phyloP scores from a whole-genome alignment of 768 basidiomycete genomes.

The Tulasnella sp. region DNA sequence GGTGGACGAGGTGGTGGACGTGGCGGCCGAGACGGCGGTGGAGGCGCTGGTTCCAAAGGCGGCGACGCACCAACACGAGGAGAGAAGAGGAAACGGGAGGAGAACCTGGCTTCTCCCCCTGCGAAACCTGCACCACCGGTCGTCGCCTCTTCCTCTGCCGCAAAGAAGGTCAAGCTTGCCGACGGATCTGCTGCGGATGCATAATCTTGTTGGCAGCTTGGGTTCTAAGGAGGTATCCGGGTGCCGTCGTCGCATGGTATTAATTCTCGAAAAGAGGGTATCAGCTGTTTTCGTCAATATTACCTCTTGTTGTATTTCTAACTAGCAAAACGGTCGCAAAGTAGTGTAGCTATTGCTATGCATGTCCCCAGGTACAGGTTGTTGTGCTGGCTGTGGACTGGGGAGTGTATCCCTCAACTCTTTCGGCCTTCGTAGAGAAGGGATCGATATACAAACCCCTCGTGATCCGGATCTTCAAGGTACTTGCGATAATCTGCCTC shows the following conservation, averaged over 20 bases:
- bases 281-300: background rate
- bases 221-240: background rate
- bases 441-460: background rate
- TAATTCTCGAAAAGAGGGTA: background rate
- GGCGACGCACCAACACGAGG: slow-evolving; percentile 1
- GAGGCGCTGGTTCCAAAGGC: slow-evolving; percentile 4
- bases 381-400: no score
- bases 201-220: background rate
- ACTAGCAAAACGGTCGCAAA: background rate
- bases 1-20: slow-evolving; percentile 29
- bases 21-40: slow-evolving; percentile 25
- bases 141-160: slow-evolving; percentile 1
- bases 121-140: background rate
- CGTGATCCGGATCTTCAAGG: background rate
- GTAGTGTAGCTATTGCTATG: background rate
- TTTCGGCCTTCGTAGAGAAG: background rate
- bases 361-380: background rate
- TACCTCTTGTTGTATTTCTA: background rate
- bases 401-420: no score
- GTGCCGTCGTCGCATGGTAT: no score
- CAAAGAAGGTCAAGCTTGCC: slow-evolving; percentile 27
- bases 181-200: slow-evolving; percentile 7
- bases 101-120: background rate
- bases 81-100: slow-evolving; percentile 25
- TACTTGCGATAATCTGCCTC: background rate